Percentiles rank a stretch among this genome's conserved stretches.
phyloP scores from a whole-genome alignment of 169 alveolate species.

The Plasmodium relictum region DNA sequence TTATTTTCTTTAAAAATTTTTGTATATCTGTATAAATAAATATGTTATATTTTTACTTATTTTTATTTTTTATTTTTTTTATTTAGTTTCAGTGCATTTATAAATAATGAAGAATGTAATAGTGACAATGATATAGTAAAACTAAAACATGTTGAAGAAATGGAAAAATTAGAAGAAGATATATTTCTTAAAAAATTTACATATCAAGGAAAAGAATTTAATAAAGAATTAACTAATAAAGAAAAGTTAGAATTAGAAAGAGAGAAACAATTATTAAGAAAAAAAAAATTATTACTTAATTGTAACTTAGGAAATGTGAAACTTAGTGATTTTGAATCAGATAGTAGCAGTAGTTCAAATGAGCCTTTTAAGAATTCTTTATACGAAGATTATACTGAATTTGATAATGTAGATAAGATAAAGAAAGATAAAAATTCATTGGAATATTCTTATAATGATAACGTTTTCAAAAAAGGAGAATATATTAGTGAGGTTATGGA shows the following conservation, averaged over 20 bases:
- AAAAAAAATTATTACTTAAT: conserved; percentile 44
- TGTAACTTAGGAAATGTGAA: conserved; percentile 50
- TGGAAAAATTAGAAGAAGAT: conserved; percentile 77
- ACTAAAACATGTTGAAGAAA: conserved; percentile 66
- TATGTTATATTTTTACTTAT: conserved; percentile 3
- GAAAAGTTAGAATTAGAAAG: conserved; percentile 63
- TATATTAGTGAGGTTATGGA: conserved; percentile 11
- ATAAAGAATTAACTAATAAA: conserved; percentile 62
- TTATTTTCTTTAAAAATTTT: neutral
- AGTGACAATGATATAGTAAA: conserved; percentile 60
- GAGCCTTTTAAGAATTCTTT: conserved; percentile 31
- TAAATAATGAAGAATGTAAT: conserved; percentile 71
- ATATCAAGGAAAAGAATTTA: conserved; percentile 65
- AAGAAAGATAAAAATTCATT: conserved; percentile 27
- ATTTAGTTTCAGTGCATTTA: conserved; percentile 50
- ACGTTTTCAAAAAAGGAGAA: conserved; percentile 52
- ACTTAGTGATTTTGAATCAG: conserved; percentile 74
- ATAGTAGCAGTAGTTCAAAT: conserved; percentile 41
- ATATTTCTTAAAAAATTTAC: conserved; percentile 69
- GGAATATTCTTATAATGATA: conserved; percentile 20
- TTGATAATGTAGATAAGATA: conserved; percentile 11
- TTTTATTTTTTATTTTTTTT: neutral
- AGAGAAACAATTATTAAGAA: conserved; percentile 59
- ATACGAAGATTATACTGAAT: conserved; percentile 46
- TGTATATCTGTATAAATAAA: neutral